Base-by-base conservation (phyloP, 2,329 filamentous ascomycete species). In the Leptographium radiaticola region DNA sequence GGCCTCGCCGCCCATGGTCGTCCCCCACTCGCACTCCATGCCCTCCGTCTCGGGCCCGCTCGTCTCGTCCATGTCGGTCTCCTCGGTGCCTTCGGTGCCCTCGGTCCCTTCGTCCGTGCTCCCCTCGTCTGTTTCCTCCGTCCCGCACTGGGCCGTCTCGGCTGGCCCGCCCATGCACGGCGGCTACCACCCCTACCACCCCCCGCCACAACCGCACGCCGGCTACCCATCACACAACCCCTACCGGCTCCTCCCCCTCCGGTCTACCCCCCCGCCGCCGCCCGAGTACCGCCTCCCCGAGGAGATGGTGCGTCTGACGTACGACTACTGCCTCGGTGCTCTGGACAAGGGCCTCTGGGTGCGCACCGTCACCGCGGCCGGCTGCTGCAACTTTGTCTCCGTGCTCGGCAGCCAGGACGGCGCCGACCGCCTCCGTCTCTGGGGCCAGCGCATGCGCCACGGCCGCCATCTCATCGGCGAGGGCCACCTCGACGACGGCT, bases 301-400 rank as follows among this genome's bases (percentile, higher is more conserved):
- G 18, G 60, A 63, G 36, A 53, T 62, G 16, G 52, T 58, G 1
- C 47, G 52, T 3, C 55, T 62, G n/a, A 59, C 60, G 13, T 59
- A 58, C 8, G 57, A 57, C 39, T 63, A 62, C 55, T 61, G 56
- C 42, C 36, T 57, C n/a, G 59, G 57, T 10, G 57, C 59, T 15
- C 55, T 62, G 9, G 59, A 61, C 34, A 50, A 58, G 30, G 58
- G 59, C 2, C 18, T 61, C 4, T 63, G 62, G 62, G 46, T 55
- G 6, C 51, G 54, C 20, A 56, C 45, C 12, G 34, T 46, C 13
- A 20, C 36, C 18, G 53, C 54, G 16, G 53, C 55, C 45, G 51
- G 56, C 40, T 55, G 56, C 47, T 45, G 52, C 34, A 34, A 25
- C 45, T 54, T 48, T 16, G 38, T 47, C 12, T 57, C 49, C 0